These are phyloP conservation scores for Candida ponderosae DNA, from an alignment of 805 yeast species.

Conservation along the genomic window DNA sequence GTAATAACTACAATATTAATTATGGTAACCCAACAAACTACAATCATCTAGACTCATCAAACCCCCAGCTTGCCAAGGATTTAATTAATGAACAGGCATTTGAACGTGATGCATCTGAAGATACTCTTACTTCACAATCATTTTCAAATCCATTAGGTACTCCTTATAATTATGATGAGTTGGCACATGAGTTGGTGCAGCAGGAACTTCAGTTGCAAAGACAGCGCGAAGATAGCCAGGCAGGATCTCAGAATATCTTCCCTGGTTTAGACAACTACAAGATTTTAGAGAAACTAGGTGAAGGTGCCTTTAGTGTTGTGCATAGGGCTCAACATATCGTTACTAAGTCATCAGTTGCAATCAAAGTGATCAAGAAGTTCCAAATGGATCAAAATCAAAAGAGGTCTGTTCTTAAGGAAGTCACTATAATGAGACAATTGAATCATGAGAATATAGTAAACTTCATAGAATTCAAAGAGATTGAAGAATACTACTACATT, in stretches of 20 bases:
- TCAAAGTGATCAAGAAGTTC: constrained; percentile 63
- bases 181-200: constrained; percentile 18
- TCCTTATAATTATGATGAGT: constrained; percentile 17
- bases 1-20: no score
- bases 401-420: constrained; percentile 34
- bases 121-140: no score
- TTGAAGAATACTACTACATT: constrained; percentile 54
- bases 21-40: no score
- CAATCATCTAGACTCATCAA: no score
- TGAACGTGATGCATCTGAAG: no score
- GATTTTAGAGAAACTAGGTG: constrained; percentile 45
- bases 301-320: constrained; percentile 89
- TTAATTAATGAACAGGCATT: no score
- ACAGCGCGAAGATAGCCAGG: background rate
- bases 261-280: constrained; percentile 23
- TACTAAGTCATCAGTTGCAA: constrained; percentile 47
- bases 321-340: constrained; percentile 54
- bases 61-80: no score
- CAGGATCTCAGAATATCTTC: no score
- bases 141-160: no score
- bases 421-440: constrained; percentile 36
- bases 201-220: constrained; percentile 15
- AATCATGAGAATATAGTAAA: constrained; percentile 54
- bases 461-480: constrained; percentile 49
- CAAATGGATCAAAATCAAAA: constrained; percentile 26